Percentiles rank a stretch among this genome's conserved stretches.
phyloP scores from a whole-genome alignment of 129 eudicot genomes.

The Glebionis coronaria region DNA sequence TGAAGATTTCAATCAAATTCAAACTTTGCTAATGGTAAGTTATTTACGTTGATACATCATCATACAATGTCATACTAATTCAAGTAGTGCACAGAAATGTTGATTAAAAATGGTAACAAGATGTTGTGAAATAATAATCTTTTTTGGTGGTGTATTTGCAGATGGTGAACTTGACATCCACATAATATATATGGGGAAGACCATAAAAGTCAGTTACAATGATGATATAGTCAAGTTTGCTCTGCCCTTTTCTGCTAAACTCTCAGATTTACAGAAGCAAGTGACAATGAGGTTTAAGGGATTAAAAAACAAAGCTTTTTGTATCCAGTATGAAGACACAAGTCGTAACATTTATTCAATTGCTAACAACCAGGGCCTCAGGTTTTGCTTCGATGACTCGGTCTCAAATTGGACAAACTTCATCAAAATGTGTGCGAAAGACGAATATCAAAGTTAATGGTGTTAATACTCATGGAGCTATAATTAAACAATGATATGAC shows the following conservation, averaged over 20 bases:
- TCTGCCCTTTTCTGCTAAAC: not conserved
- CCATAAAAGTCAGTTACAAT: not conserved
- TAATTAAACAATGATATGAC: no score
- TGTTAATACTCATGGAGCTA: no score
- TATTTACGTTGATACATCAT: not conserved
- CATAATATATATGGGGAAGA: not conserved
- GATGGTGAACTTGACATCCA: not conserved
- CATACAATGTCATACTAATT: not conserved
- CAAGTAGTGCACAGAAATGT: no score
- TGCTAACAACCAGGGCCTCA: not conserved
- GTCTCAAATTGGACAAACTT: not conserved
- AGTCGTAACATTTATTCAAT: not conserved
- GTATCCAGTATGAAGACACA: not conserved
- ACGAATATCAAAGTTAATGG: no score
- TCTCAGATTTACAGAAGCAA: not conserved
- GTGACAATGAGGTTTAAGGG: not conserved
- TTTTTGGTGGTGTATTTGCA: no score
- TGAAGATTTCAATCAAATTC: not conserved
- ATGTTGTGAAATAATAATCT: no score
- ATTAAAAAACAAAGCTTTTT: not conserved
- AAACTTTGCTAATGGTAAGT: not conserved
- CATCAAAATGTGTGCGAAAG: not conserved
- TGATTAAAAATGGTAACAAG: no score
- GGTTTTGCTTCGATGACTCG: not conserved
- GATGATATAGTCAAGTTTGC: not conserved